A percentile compares a stretch with the other conserved stretches of the same genome.
Conservation (phyloP, 2,329 filamentous ascomycete species). For the Trichoderma breve region DNA sequence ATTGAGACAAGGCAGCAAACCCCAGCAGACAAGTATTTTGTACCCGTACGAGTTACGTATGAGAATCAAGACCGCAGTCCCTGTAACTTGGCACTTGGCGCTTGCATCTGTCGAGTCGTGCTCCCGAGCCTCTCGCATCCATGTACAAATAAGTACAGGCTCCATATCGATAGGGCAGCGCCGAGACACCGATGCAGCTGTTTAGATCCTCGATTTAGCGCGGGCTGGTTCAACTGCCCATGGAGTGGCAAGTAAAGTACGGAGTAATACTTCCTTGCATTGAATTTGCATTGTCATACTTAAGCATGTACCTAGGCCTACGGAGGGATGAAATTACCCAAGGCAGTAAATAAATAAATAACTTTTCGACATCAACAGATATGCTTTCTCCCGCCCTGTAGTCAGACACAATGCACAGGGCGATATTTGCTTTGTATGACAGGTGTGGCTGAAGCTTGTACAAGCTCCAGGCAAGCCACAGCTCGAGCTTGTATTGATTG, state of each 20-base stretch:
- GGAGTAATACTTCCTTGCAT: neutral
- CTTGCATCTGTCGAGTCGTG: neutral
- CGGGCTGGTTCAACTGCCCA: neutral
- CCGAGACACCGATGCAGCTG: neutral
- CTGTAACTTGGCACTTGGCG: neutral
- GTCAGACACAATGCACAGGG: neutral
- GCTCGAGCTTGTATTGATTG: conserved; percentile 5
- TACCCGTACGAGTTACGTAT: neutral
- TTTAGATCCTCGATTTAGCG: neutral
- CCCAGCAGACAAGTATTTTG: neutral
- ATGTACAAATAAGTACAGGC: neutral
- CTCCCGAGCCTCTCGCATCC: neutral
- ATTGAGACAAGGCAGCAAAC: neutral
- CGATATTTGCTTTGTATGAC: neutral
- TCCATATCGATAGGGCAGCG: neutral
- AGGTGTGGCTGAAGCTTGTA: conserved; percentile 19
- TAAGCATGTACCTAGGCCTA: neutral
- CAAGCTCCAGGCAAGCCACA: conserved; percentile 12
- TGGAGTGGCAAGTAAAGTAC: neutral
- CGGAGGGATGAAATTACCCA: neutral
- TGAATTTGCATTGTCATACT: neutral
- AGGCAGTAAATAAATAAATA: neutral
- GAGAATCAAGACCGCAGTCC: neutral
- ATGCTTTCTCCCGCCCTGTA: neutral
- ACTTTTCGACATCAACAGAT: neutral